Conservation (phyloP, 2,329 filamentous ascomycete genomes). For the Arthrobotrys conoides region DNA sequence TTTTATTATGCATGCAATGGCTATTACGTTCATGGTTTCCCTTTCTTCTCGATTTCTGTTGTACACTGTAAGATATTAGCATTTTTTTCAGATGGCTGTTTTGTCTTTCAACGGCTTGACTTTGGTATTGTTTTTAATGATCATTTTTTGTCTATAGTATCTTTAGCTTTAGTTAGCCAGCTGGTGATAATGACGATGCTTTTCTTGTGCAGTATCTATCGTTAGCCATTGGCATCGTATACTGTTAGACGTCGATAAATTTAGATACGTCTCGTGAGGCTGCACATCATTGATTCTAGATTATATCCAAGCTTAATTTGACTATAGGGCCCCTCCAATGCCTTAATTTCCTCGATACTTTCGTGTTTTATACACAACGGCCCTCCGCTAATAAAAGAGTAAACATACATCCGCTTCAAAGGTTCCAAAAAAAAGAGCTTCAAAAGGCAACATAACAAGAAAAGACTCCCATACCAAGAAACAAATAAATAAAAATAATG, state of each 20-base stretch:
- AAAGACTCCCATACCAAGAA: not conserved
- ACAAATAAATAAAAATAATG: not conserved
- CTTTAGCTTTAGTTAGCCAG: not conserved
- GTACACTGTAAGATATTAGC: conserved; percentile 21
- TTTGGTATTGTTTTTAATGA: not conserved
- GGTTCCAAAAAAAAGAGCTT: not conserved
- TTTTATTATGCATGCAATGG: not conserved
- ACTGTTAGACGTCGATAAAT: too few relatives aligned
- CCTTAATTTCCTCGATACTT: not conserved
- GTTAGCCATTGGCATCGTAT: too few relatives aligned
- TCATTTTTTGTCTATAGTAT: not conserved
- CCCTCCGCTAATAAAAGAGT: not conserved
- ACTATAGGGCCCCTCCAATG: not conserved
- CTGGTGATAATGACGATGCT: not conserved
- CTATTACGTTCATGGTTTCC: not conserved
- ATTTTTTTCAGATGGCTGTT: not conserved
- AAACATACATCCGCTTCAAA: conserved; percentile 2
- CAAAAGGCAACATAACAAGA: not conserved
- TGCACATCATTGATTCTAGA: too few relatives aligned
- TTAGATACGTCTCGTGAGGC: too few relatives aligned
- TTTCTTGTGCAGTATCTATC: not conserved
- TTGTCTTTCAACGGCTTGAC: not conserved
- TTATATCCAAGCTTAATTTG: not conserved
- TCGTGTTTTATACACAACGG: not conserved
- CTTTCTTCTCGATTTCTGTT: not conserved